Base-by-base conservation (phyloP, 2,329 filamentous ascomycete genomes). In the Chaetomiaceae sp. region DNA sequence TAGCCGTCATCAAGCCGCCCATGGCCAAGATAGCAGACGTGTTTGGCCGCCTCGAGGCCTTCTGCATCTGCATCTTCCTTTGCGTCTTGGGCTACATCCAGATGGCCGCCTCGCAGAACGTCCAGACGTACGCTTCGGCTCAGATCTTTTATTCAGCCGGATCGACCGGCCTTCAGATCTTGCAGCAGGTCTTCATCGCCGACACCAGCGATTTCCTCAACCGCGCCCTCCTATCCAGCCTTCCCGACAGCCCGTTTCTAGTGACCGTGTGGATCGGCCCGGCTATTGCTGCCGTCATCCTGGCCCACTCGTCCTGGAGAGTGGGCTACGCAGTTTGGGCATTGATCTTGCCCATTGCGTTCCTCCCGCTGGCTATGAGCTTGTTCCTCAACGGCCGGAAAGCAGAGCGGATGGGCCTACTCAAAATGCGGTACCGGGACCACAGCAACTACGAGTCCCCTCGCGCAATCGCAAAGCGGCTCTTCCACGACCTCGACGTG, bases 301-400 rank as follows among this genome's bases (percentile, higher is more conserved):
- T 82, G 2, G 66, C 68, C 9, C 65, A 66, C 12, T 66, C 73
- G 2, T 74, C 67, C n/a, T 85, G 82, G 82, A 71, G 81, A 64
- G 84, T 80, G 80, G 81, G 80, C 6, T 83, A 83, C 60, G 82
- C 75, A 29, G 79, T 85, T 59, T 85, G 80, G 80, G 76, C 77
- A 8, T 73, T 85, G 45, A 72, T 84, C n/a, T 66, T 84, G 2
- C 82, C 82, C 9, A 61, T 78, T 0, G 73, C 75, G 12, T 83
- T 81, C 53, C 63, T 80, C 1, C 81, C 82, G 0, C 68, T 85
- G 3, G 73, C 76, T 3, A 61, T 76, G 12, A 75, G 78, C 4
- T 65, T 85, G 5, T 76, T 75, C 56, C 61, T 77, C 51, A 80
- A 80, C 61, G 72, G 76, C 57, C 71, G 73, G 6, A 77, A 76